phyloP scores from a whole-genome alignment of 148 eudicot species.

The Gaultheria prostrata region DNA sequence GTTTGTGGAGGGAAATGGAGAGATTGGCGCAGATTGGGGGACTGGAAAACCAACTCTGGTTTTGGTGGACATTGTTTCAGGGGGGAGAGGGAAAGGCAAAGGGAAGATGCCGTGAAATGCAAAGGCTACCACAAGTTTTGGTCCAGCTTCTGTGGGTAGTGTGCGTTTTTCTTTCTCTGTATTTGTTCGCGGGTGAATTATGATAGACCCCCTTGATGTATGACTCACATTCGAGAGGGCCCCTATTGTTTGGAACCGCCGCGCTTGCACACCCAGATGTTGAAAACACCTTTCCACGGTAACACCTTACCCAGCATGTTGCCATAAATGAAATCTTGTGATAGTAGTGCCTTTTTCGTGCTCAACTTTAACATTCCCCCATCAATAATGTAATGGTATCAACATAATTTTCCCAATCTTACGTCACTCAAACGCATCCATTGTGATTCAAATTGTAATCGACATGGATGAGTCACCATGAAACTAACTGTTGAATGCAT shows the following conservation, averaged over 20 bases:
- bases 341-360: too few relatives aligned
- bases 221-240: not conserved
- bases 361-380: too few relatives aligned
- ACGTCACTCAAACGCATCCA: not conserved
- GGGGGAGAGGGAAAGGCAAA: not conserved
- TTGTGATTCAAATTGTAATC: too few relatives aligned
- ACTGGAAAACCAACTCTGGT: not conserved
- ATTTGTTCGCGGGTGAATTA: not conserved
- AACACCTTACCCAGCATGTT: too few relatives aligned
- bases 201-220: not conserved
- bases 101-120: not conserved
- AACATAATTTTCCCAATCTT: not conserved
- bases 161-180: not conserved
- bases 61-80: slow-evolving; percentile 21
- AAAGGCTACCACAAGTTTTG: slow-evolving; percentile 23
- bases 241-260: not conserved
- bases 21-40: slow-evolving; percentile 19
- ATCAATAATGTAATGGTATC: too few relatives aligned
- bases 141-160: not conserved
- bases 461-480: too few relatives aligned
- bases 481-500: too few relatives aligned
- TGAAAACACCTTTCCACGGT: too few relatives aligned
- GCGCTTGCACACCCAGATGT: not conserved
- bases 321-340: too few relatives aligned
- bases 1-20: slow-evolving; percentile 16